Conservation (phyloP, 495 filamentous ascomycete species). For the Hypoxylon trugodes region DNA sequence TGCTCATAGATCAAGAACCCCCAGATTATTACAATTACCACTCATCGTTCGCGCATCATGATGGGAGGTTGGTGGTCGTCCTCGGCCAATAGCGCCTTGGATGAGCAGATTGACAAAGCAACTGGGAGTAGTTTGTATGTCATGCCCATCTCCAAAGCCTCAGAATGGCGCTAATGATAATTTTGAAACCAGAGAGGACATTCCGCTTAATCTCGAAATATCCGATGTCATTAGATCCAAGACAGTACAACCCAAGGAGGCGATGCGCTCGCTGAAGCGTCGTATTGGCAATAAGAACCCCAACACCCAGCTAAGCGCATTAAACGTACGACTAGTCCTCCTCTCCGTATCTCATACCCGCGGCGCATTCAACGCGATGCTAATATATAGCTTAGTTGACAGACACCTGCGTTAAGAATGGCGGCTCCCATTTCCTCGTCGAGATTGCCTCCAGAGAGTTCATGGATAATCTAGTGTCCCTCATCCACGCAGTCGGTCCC, state of each 20-base stretch:
- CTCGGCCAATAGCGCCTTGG: slow-evolving; percentile 77
- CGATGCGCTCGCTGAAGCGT: slow-evolving; percentile 93
- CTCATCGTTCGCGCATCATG: slow-evolving; percentile 42
- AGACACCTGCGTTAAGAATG: slow-evolving; percentile 98
- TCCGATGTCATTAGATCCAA: slow-evolving; percentile 96
- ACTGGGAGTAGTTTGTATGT: slow-evolving; percentile 91
- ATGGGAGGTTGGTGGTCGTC: slow-evolving; percentile 95
- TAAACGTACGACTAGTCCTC: slow-evolving; percentile 70
- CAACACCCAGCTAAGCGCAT: slow-evolving; percentile 90
- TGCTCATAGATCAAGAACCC: neutral
- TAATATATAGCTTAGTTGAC: slow-evolving; percentile 69
- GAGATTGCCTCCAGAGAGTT: slow-evolving; percentile 98
- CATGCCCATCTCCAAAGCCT: slow-evolving; percentile 3
- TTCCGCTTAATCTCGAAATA: slow-evolving; percentile 95
- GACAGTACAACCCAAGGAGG: slow-evolving; percentile 94
- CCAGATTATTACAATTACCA: neutral
- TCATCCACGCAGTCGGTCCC: slow-evolving; percentile 80
- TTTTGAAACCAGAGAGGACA: slow-evolving; percentile 77
- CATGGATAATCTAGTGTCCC: slow-evolving; percentile 93
- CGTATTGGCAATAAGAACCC: slow-evolving; percentile 96
- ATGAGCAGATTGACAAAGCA: slow-evolving; percentile 95
- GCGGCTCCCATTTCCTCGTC: slow-evolving; percentile 91
- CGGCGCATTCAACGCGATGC: slow-evolving; percentile 24
- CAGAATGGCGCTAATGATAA: slow-evolving; percentile 14
- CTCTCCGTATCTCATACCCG: neutral